These are phyloP conservation scores for Leishmania major DNA, from an alignment of 208 protist species.

Conservation along the genomic window DNA sequence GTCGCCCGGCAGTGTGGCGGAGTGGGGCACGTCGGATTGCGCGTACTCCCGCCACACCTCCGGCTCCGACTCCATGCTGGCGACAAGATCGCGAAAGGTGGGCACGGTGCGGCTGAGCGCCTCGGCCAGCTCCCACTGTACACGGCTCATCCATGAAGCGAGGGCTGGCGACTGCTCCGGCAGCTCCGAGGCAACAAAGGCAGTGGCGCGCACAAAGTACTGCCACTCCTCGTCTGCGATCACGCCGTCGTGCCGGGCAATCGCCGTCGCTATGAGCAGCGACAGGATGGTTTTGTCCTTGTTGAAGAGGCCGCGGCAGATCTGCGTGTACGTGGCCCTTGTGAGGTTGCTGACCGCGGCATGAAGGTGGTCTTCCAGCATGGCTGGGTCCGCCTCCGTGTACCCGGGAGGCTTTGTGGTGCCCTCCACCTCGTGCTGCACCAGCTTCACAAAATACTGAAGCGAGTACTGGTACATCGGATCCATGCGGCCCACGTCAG, in stretches of 20 bases:
- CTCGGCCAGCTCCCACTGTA: constrained; percentile 88
- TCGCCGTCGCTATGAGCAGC: constrained; percentile 92
- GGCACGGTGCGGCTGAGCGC: constrained; percentile 83
- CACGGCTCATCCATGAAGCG: constrained; percentile 60
- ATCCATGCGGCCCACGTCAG: constrained; percentile 94
- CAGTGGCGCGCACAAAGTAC: constrained; percentile 91
- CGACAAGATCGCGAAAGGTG: constrained; percentile 60
- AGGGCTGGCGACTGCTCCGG: constrained; percentile 49
- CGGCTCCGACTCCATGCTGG: constrained; percentile 47
- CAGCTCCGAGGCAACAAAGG: constrained; percentile 83
- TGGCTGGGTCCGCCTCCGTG: constrained; percentile 47
- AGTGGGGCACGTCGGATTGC: constrained; percentile 67
- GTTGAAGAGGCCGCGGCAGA: constrained; percentile 98
- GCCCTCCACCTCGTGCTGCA: constrained; percentile 85
- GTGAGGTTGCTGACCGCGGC: constrained; percentile 90
- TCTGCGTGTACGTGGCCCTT: constrained; percentile 92
- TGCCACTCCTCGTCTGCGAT: constrained; percentile 92
- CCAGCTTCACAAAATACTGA: constrained; percentile 97
- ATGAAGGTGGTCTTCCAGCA: constrained; percentile 79
- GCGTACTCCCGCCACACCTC: constrained; percentile 71
- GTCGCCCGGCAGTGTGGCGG: constrained; percentile 47
- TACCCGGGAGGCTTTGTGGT: constrained; percentile 61
- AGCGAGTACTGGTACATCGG: constrained; percentile 99
- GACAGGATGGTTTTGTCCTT: constrained; percentile 97
- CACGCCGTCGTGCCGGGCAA: constrained; percentile 62